Conservation (phyloP, 768 basidiomycete species). For the Naganishia kalamii region DNA sequence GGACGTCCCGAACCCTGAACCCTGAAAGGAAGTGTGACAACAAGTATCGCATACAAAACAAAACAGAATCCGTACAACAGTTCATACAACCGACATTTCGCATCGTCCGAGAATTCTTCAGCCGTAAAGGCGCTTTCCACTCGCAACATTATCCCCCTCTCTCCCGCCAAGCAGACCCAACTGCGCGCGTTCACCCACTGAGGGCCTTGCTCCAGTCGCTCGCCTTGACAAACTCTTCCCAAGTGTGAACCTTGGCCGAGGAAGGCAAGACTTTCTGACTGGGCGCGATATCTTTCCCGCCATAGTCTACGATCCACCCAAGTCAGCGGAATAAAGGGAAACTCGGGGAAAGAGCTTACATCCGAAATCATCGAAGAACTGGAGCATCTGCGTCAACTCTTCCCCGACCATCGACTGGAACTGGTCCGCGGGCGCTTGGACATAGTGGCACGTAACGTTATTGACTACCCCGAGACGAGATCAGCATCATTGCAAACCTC, state of each 20-base stretch:
- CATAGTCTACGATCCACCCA: constrained; percentile 12
- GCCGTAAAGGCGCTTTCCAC: too few relatives aligned
- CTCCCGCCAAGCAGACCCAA: too few relatives aligned
- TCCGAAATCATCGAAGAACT: constrained; percentile 23
- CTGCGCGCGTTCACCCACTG: not conserved
- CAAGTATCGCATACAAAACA: too few relatives aligned
- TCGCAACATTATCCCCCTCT: too few relatives aligned
- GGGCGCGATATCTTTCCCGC: constrained; percentile 15
- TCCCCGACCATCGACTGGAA: constrained; percentile 14
- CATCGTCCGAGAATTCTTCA: too few relatives aligned
- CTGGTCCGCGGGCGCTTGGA: not conserved
- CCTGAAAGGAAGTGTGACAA: too few relatives aligned
- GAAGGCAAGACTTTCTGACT: constrained; percentile 2
- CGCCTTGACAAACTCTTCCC: constrained; percentile 11
- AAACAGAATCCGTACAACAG: too few relatives aligned
- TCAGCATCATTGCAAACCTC: not conserved
- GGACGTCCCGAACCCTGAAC: too few relatives aligned
- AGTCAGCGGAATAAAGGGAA: not conserved
- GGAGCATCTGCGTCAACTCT: constrained; percentile 22
- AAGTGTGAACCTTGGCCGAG: constrained; percentile 17
- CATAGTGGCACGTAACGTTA: constrained; percentile 4
- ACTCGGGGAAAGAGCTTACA: not conserved
- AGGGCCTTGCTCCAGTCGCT: constrained; percentile 18
- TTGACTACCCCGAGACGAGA: not conserved
- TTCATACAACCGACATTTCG: too few relatives aligned